Evolutionary conservation across 2,329 filamentous ascomycete genomes (phyloP), one percentile per base, ranked within the genome.

Genomic region (Pseudocercospora vitis): DNA sequence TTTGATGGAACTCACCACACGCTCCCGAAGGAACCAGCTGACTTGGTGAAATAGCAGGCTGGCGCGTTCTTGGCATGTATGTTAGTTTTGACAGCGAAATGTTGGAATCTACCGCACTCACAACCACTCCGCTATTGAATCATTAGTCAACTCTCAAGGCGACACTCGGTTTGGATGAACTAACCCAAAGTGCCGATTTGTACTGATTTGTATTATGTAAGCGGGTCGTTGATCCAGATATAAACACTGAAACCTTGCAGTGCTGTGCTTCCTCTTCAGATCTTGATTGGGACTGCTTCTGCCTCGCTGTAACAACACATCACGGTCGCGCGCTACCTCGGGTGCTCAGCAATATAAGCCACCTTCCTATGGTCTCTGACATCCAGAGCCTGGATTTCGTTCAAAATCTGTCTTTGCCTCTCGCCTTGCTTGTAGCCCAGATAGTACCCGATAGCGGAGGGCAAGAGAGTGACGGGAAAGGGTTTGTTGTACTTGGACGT

Each of bases 401-500:
- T 50, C 33, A 68, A 49, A 3, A 67, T 53, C 46, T 68, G 63
- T 21, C 53, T 50, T 42, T 68, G 66, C 28, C 63, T 59, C 46
- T 66, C 63, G 40, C 64, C 64, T 31, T 67, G 65, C 58, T 67
- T 67, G 9, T 65, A 24, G 2, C 65, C 66, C 7, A 68, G 46
- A 26, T 63, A 67, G 9, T 66, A 64, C 2, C 65, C 66, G 31
- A 68, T 67, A 1, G 66, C 65, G 7, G 66, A 67, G 7, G 66
- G 66, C 3, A 68, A 32, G 12, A 68, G 32, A 0, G 66, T 68
- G 8, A 68, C 66, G 0, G 66, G 66, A 33, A 68, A 68, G 2
- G 66, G 66, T 49, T 68, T 66, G 59, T 66, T 68, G 56, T 63
- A 68, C 55, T 68, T 68, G 7, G 63, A 65, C 24, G 64, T 67